These are phyloP conservation scores for Cyclotella baltica DNA, from an alignment of 108 stramenopile genomes.

Conservation along the genomic window DNA sequence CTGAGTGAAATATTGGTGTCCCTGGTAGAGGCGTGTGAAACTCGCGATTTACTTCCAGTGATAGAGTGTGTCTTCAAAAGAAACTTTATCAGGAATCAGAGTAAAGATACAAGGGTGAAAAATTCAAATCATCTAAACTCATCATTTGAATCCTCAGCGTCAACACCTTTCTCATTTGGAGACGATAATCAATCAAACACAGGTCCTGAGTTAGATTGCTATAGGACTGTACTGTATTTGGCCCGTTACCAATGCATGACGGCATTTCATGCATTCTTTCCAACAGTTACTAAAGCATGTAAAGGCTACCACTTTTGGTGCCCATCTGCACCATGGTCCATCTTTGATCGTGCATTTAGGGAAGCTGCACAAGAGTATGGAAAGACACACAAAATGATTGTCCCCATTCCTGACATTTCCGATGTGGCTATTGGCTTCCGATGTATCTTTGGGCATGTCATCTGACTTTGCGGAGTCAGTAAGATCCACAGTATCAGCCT, in stretches of 20 bases:
- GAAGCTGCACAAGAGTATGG: slow-evolving; percentile 71
- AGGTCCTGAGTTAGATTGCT: slow-evolving; percentile 68
- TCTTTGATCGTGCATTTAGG: slow-evolving; percentile 85
- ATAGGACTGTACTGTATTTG: slow-evolving; percentile 80
- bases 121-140: slow-evolving; percentile 9
- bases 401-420: slow-evolving; percentile 68
- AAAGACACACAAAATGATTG: slow-evolving; percentile 38
- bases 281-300: slow-evolving; percentile 66
- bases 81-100: slow-evolving; percentile 49
- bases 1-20: slow-evolving; percentile 76
- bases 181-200: slow-evolving; percentile 11
- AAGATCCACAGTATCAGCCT: neutral
- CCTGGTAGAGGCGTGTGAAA: slow-evolving; percentile 86
- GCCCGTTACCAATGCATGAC: slow-evolving; percentile 88
- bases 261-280: slow-evolving; percentile 70
- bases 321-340: slow-evolving; percentile 73
- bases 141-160: slow-evolving; percentile 46
- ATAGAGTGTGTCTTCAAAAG: slow-evolving; percentile 73
- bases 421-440: slow-evolving; percentile 87
- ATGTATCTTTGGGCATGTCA: slow-evolving; percentile 85
- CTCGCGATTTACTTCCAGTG: slow-evolving; percentile 75
- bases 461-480: no score
- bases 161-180: slow-evolving; percentile 19
- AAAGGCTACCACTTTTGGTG: slow-evolving; percentile 92
- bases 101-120: slow-evolving; percentile 16